Evolutionary conservation across 306 rosid species (phyloP).

Genomic region (Fagus crenata): DNA sequence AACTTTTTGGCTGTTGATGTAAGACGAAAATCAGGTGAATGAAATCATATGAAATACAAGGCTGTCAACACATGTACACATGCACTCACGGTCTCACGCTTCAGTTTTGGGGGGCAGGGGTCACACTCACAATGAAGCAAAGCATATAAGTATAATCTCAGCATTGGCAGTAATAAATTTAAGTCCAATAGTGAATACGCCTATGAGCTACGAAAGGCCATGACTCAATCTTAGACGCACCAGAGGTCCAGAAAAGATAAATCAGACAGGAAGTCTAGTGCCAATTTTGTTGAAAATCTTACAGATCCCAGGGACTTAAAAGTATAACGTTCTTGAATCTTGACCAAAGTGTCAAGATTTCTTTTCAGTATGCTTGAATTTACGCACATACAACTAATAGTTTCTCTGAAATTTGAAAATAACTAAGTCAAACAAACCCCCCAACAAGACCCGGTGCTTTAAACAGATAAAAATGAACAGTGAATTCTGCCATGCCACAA

Average conservation of each 20-base stretch:
- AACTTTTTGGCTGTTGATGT: slow-evolving; percentile 72
- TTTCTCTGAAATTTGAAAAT: neutral
- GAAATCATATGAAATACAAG: slow-evolving; percentile 24
- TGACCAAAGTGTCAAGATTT: neutral
- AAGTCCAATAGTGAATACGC: neutral
- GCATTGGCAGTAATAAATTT: slow-evolving; percentile 16
- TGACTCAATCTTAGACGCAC: neutral
- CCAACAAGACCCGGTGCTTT: neutral
- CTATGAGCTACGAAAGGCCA: neutral
- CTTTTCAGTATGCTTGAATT: neutral
- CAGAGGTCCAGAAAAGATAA: neutral
- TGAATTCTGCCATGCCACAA: neutral
- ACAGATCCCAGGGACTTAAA: neutral
- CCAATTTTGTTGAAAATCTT: neutral
- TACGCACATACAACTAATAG: neutral
- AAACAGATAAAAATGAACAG: neutral
- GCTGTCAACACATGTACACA: neutral
- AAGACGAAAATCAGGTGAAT: slow-evolving; percentile 37
- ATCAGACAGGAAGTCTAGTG: neutral
- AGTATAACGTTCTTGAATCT: neutral
- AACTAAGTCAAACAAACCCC: neutral
- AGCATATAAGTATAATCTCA: neutral
- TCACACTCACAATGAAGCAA: slow-evolving; percentile 14
- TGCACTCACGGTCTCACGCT: slow-evolving; percentile 12
- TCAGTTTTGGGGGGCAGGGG: slow-evolving; percentile 5